phyloP scores from a whole-genome alignment of 2,329 filamentous ascomycete genomes.

The Fusarium gaditjirri region DNA sequence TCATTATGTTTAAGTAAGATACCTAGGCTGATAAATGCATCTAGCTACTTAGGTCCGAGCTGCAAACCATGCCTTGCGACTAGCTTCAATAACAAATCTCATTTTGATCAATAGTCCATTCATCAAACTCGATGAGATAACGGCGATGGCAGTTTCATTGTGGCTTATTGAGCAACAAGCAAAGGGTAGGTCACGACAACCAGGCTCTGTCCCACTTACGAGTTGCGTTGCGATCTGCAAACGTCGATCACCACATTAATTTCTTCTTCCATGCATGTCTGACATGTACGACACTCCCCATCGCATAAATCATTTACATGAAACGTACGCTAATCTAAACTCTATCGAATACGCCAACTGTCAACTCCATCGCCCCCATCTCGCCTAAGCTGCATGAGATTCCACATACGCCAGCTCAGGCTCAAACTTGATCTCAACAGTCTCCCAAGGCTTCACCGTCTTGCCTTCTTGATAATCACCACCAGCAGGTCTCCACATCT shows the following conservation, averaged over 20 bases:
- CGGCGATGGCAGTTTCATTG: accelerated
- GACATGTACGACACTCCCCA: background rate
- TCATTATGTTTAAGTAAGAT: accelerated
- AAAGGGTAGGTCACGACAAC: background rate
- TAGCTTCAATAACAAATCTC: accelerated
- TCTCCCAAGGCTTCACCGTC: slow-evolving; percentile 33
- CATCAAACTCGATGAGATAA: background rate
- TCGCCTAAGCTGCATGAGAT: background rate
- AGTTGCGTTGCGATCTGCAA: no score
- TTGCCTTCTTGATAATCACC: slow-evolving; percentile 29
- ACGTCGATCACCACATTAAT: background rate
- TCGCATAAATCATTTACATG: background rate
- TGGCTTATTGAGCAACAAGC: background rate
- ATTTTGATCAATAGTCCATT: background rate
- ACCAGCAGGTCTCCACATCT: slow-evolving; percentile 40
- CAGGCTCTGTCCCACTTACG: no score
- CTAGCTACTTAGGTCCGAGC: background rate
- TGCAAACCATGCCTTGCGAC: background rate
- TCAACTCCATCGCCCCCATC: background rate
- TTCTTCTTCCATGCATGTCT: background rate
- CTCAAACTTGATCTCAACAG: background rate
- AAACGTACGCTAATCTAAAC: background rate
- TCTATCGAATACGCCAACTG: background rate
- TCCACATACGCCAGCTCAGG: background rate
- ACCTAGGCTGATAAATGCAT: background rate